Percentiles rank a stretch among this genome's conserved stretches.
Conservation (phyloP, 176 grass and related monocot genomes). For the Oryza officinalis region DNA sequence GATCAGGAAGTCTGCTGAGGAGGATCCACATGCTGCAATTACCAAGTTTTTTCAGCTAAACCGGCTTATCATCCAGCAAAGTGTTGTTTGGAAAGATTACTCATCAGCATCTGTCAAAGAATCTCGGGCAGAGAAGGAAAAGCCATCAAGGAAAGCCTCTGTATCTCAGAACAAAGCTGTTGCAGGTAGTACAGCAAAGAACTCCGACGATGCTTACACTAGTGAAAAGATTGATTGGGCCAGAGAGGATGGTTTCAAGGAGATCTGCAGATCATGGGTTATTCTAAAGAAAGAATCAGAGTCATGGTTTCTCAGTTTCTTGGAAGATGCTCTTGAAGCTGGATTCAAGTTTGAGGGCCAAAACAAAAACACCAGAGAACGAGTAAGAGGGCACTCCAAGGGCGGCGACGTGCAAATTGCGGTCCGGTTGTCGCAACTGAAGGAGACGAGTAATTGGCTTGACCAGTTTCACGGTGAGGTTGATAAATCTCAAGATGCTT, state of each 20-base stretch:
- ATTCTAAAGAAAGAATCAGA: slow-evolving; percentile 61
- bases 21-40: slow-evolving; percentile 64
- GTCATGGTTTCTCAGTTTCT: slow-evolving; percentile 89
- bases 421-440: slow-evolving; percentile 78
- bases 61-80: slow-evolving; percentile 73
- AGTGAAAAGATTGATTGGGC: slow-evolving; percentile 76
- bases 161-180: slow-evolving; percentile 45
- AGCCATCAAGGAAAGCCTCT: slow-evolving; percentile 52
- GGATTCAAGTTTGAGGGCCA: slow-evolving; percentile 66
- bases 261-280: slow-evolving; percentile 76
- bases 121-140: slow-evolving; percentile 55
- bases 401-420: slow-evolving; percentile 69
- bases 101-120: slow-evolving; percentile 48
- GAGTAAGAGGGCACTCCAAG: slow-evolving; percentile 51
- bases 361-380: slow-evolving; percentile 49
- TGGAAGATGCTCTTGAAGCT: slow-evolving; percentile 61
- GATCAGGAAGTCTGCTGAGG: slow-evolving; percentile 54
- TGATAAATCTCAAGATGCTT: slow-evolving; percentile 41
- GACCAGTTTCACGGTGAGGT: slow-evolving; percentile 61
- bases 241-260: slow-evolving; percentile 86
- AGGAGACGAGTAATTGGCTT: slow-evolving; percentile 89
- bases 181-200: slow-evolving; percentile 42
- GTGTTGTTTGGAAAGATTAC: slow-evolving; percentile 55
- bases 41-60: slow-evolving; percentile 88
- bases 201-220: slow-evolving; percentile 42